Conservation (phyloP, 371 early-diverging fungal genomes). For the Batkoa obscura region DNA sequence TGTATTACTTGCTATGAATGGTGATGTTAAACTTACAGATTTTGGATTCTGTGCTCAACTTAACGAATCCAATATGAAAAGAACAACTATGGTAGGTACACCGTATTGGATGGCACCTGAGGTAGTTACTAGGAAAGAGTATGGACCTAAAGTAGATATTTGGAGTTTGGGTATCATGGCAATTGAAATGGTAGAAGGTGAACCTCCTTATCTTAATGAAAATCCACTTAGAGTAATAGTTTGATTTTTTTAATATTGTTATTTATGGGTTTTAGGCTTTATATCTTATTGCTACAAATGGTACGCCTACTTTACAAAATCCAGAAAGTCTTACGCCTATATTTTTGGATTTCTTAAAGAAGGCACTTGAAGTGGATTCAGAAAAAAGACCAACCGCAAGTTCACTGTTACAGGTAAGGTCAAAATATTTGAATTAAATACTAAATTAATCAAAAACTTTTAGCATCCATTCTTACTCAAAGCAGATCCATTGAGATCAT, state of each 20-base stretch:
- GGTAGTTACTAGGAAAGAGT: slow-evolving; percentile 82
- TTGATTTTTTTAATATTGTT: neutral
- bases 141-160: slow-evolving; percentile 86
- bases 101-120: slow-evolving; percentile 96
- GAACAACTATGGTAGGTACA: slow-evolving; percentile 85
- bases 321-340: slow-evolving; percentile 60
- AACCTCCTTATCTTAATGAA: slow-evolving; percentile 89
- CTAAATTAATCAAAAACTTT: slow-evolving; percentile 5
- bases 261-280: slow-evolving; percentile 30
- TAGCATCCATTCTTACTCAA: slow-evolving; percentile 74
- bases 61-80: slow-evolving; percentile 51
- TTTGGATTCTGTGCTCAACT: slow-evolving; percentile 91
- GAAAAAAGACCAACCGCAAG: slow-evolving; percentile 64
- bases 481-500: slow-evolving; percentile 68
- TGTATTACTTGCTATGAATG: slow-evolving; percentile 63
- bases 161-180: slow-evolving; percentile 96
- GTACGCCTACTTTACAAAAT: slow-evolving; percentile 79
- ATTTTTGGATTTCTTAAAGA: slow-evolving; percentile 67
- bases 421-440: neutral
- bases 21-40: slow-evolving; percentile 87
- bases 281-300: slow-evolving; percentile 90
- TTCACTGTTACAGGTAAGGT: slow-evolving; percentile 35
- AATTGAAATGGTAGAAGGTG: slow-evolving; percentile 84
- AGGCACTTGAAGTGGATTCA: slow-evolving; percentile 69
- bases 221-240: slow-evolving; percentile 49